Percentiles rank a stretch among this genome's conserved stretches.
These are phyloP conservation scores for Halenospora varia DNA, from an alignment of 495 filamentous ascomycete genomes.

Conservation along the genomic window DNA sequence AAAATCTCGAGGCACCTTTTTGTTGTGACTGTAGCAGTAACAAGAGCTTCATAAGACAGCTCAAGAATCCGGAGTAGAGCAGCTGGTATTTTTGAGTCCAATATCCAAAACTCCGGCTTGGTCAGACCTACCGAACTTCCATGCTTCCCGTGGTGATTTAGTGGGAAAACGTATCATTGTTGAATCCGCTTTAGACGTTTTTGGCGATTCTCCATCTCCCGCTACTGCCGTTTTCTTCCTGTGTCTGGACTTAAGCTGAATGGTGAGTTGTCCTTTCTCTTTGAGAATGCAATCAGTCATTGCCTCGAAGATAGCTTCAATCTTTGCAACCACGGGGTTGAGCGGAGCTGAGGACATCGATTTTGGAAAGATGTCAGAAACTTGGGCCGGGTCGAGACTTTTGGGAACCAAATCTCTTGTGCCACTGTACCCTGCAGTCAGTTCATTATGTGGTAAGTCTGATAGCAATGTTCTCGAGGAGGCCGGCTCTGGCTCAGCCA, in stretches of 20 bases:
- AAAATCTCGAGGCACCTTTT: too few species aligned
- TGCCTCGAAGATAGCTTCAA: conserved; percentile 48
- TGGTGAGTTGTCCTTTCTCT: conserved; percentile 38
- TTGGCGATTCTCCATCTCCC: neutral
- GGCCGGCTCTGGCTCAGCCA: neutral
- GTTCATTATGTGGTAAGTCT: conserved; percentile 10
- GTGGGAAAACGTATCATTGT: conserved; percentile 50
- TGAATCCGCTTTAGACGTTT: conserved; percentile 20
- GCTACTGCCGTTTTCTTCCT: neutral
- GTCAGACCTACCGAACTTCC: conserved; percentile 56
- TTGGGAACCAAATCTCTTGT: too few species aligned
- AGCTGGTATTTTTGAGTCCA: conserved; percentile 9
- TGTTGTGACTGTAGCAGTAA: conserved; percentile 58
- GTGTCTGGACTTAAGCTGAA: conserved; percentile 36
- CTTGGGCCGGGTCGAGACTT: neutral
- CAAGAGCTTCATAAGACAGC: conserved; percentile 64
- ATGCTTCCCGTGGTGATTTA: conserved; percentile 52
- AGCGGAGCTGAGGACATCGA: conserved; percentile 10
- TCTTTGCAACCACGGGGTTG: conserved; percentile 37
- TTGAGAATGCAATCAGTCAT: conserved; percentile 45
- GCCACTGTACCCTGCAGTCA: too few species aligned
- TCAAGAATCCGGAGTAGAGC: conserved; percentile 62
- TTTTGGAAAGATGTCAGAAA: neutral
- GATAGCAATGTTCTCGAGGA: conserved; percentile 10
- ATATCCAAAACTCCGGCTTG: neutral